Evolutionary conservation across 1,284 basidiomycete species (phyloP).

Genomic region (Ganoderma lingzhi): DNA sequence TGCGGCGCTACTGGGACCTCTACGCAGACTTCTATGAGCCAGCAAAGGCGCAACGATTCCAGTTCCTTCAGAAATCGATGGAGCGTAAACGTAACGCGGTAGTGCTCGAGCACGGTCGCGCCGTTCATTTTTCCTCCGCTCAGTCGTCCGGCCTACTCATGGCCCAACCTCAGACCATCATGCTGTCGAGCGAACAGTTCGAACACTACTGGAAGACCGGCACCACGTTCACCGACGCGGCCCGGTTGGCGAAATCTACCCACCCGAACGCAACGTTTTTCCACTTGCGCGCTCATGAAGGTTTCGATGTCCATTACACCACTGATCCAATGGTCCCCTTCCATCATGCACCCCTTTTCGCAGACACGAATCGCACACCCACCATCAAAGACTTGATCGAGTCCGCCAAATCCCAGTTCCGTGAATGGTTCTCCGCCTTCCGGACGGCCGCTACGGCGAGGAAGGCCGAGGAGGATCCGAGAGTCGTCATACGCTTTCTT

Average conservation of each 20-base stretch:
- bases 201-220: conserved; percentile 53
- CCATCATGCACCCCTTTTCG: conserved; percentile 52
- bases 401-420: conserved; percentile 44
- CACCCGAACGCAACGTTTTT: conserved; percentile 57
- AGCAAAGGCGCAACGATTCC: conserved; percentile 16
- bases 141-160: background rate
- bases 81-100: background rate
- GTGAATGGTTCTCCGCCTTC: conserved; percentile 47
- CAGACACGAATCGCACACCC: conserved; percentile 27
- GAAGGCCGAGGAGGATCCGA: background rate
- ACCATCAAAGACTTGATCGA: conserved; percentile 37
- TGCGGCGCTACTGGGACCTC: conserved; percentile 51
- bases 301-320: conserved; percentile 55
- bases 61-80: conserved; percentile 32
- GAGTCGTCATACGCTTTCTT: conserved; percentile 44
- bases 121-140: background rate
- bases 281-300: conserved; percentile 50
- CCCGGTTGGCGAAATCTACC: conserved; percentile 39
- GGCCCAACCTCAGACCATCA: background rate
- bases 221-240: conserved; percentile 43
- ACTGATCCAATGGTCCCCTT: conserved; percentile 56
- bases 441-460: conserved; percentile 13
- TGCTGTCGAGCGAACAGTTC: background rate
- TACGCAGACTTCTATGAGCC: conserved; percentile 28
- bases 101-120: background rate